Evolutionary conservation across 1,284 basidiomycete species (phyloP).

Genomic region (Tylopilus sp.): DNA sequence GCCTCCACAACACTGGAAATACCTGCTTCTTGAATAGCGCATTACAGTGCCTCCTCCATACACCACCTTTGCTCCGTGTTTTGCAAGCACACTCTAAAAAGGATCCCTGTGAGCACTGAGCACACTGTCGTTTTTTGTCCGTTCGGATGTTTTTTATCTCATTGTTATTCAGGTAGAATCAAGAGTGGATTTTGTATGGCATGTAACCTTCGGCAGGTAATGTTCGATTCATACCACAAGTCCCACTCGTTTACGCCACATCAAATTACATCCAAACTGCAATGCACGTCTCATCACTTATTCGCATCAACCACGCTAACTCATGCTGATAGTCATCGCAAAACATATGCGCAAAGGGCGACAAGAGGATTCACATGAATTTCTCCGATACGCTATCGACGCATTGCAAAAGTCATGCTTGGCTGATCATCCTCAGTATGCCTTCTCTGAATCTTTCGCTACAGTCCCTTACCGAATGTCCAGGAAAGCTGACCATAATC

Average conservation of each 20-base stretch:
- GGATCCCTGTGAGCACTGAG: conserved; percentile 50
- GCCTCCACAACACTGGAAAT: conserved; percentile 90
- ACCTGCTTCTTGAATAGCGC: conserved; percentile 98
- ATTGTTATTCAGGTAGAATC: conserved; percentile 46
- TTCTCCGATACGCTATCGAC: conserved; percentile 93
- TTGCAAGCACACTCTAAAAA: conserved; percentile 55
- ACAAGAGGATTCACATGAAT: conserved; percentile 99
- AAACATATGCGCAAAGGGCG: conserved; percentile 87
- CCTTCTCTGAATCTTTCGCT: conserved; percentile 18
- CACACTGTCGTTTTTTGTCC: conserved; percentile 12
- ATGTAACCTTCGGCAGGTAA: conserved; percentile 61
- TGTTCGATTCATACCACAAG: conserved; percentile 47
- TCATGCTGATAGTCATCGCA: conserved; percentile 67
- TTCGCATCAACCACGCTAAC: conserved; percentile 11
- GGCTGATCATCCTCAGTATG: conserved; percentile 67
- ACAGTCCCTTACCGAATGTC: conserved; percentile 9
- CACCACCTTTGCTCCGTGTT: conserved; percentile 80
- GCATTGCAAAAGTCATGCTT: conserved; percentile 85
- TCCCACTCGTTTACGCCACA: conserved; percentile 55
- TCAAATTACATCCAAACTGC: conserved; percentile 61
- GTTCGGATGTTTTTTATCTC: conserved; percentile 7
- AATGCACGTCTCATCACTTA: conserved; percentile 47
- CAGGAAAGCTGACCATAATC: conserved; percentile 74
- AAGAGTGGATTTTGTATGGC: conserved; percentile 71
- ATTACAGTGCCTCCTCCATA: conserved; percentile 92